Evolutionary conservation across 805 yeast genomes (phyloP).

Genomic region (Teunomyces funiuensis): DNA sequence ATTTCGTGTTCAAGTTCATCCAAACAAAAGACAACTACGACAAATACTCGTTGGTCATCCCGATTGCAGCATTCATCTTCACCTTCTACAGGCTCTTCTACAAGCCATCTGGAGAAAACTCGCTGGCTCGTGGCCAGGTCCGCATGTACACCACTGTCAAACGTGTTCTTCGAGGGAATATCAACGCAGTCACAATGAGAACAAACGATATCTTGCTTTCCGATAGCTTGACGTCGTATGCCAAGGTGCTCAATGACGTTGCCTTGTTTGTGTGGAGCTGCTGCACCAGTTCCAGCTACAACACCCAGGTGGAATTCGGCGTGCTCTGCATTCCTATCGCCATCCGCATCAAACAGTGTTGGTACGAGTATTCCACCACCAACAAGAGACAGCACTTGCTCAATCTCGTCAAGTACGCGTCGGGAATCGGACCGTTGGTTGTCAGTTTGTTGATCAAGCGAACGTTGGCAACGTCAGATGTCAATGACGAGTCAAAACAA

Average conservation of each 20-base stretch:
- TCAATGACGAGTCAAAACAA: conserved; percentile 8
- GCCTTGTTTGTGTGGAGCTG: conserved; percentile 51
- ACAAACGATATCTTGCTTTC: conserved; percentile 80
- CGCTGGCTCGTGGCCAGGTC: conserved; percentile 34
- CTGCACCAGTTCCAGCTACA: conserved; percentile 24
- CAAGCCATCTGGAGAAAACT: conserved; percentile 23
- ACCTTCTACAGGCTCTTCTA: conserved; percentile 29
- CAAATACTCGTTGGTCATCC: conserved; percentile 19
- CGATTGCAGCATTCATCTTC: conserved; percentile 26
- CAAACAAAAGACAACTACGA: conserved; percentile 1
- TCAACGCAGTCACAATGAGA: conserved; percentile 56
- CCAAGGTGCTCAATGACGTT: conserved; percentile 73
- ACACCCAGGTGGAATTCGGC: conserved; percentile 28
- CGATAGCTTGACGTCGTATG: conserved; percentile 81
- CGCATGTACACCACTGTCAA: conserved; percentile 50
- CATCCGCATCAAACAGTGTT: conserved; percentile 82
- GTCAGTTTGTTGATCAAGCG: conserved; percentile 27
- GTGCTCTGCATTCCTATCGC: conserved; percentile 56
- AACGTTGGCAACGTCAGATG: conserved; percentile 8
- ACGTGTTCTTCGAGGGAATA: conserved; percentile 57
- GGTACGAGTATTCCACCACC: conserved; percentile 59
- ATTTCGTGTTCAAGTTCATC: conserved; percentile 19
- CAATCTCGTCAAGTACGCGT: conserved; percentile 74
- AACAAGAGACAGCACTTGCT: conserved; percentile 55
- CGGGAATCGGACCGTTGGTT: conserved; percentile 48